Conservation (phyloP, 202 grass and related monocot genomes). For the Saccharum hybrid region DNA sequence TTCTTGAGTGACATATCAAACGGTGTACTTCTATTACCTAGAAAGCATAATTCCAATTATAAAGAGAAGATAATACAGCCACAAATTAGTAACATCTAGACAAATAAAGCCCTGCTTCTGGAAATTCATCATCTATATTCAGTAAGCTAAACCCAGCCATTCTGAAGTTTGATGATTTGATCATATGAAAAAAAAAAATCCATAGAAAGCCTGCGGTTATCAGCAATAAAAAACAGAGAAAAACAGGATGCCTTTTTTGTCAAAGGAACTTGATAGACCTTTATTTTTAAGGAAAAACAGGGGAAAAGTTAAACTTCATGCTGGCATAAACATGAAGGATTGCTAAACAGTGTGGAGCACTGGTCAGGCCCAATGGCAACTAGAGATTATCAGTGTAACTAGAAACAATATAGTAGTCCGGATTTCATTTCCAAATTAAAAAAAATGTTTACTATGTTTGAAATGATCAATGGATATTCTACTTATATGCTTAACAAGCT, state of each 20-base stretch:
- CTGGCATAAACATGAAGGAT: background rate
- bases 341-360: background rate
- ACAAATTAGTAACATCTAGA: slow-evolving; percentile 20
- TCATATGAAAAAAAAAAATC: slow-evolving; percentile 1
- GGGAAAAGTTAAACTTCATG: background rate
- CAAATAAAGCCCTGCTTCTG: slow-evolving; percentile 24
- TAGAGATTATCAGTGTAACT: slow-evolving; percentile 14
- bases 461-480: background rate
- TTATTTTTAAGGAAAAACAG: slow-evolving; percentile 8
- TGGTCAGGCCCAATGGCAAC: background rate
- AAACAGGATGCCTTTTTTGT: background rate
- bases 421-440: background rate
- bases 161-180: background rate
- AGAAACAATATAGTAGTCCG: background rate
- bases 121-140: background rate
- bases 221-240: background rate
- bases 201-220: background rate
- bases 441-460: slow-evolving; percentile 6
- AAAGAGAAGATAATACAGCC: background rate
- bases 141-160: slow-evolving; percentile 19
- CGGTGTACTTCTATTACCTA: background rate
- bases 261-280: background rate
- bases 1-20: slow-evolving; percentile 18
- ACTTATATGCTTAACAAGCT: slow-evolving; percentile 8
- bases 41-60: slow-evolving; percentile 28